These are phyloP conservation scores for Durotheca rogersii DNA, from an alignment of 495 filamentous ascomycete species.

Conservation along the genomic window DNA sequence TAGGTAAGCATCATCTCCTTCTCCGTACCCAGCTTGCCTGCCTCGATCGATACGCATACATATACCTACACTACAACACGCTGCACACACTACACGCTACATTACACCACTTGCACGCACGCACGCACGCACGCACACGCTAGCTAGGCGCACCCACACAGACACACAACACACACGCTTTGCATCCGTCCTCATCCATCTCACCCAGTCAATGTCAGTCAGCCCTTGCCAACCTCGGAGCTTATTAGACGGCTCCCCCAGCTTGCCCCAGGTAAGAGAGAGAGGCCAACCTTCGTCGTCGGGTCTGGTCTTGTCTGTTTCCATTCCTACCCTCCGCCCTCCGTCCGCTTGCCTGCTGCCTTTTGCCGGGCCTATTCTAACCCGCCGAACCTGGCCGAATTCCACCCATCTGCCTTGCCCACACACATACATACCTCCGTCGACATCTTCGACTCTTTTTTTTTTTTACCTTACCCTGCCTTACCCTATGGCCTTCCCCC, in stretches of 20 bases:
- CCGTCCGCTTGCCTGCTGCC: slow-evolving; percentile 3
- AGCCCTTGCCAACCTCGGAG: slow-evolving; percentile 23
- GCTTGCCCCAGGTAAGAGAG: slow-evolving; percentile 8
- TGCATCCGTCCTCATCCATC: slow-evolving; percentile 1
- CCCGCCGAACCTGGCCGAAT: too few relatives aligned
- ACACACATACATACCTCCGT: neutral
- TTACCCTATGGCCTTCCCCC: neutral
- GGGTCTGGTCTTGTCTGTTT: slow-evolving; percentile 7
- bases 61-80: too few relatives aligned
- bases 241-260: slow-evolving; percentile 28
- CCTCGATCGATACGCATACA: too few relatives aligned
- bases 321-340: slow-evolving; percentile 14
- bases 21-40: too few relatives aligned
- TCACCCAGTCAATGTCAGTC: slow-evolving; percentile 15
- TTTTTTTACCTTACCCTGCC: too few relatives aligned
- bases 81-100: too few relatives aligned
- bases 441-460: too few relatives aligned
- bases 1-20: too few relatives aligned
- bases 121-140: too few relatives aligned
- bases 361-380: too few relatives aligned
- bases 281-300: slow-evolving; percentile 23
- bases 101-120: too few relatives aligned
- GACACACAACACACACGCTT: neutral
- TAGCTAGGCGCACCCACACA: slow-evolving; percentile 15
- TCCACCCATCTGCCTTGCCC: neutral